Percentiles rank a stretch among this genome's conserved stretches.
These are phyloP conservation scores for Aspergillus hiratsukae DNA, from an alignment of 2,329 filamentous ascomycete species.

Conservation along the genomic window DNA sequence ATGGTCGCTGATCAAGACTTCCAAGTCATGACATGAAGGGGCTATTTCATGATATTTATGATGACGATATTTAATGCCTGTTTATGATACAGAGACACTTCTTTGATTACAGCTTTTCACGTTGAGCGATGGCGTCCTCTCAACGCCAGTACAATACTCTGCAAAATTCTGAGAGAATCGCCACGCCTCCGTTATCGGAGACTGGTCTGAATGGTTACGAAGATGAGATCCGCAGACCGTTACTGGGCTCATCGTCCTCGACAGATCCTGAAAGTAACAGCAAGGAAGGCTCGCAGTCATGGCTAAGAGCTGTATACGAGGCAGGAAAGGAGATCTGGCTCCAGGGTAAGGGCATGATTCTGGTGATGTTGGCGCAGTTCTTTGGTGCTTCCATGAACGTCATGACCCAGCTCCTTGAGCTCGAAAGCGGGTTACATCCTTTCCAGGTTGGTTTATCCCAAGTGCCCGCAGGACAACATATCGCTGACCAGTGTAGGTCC, in stretches of 20 bases:
- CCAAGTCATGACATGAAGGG: neutral
- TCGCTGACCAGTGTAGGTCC: conserved; percentile 46
- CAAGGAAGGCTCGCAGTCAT: neutral
- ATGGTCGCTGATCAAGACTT: neutral
- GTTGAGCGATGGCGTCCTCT: neutral
- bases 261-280: neutral
- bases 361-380: conserved; percentile 71
- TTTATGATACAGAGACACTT: neutral
- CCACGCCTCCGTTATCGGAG: neutral
- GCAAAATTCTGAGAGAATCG: neutral
- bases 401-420: conserved; percentile 69
- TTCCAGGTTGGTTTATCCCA: conserved; percentile 53
- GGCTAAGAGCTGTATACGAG: neutral
- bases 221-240: neutral
- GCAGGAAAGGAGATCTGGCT: conserved; percentile 43
- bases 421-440: conserved; percentile 68
- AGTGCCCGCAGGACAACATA: neutral
- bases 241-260: neutral
- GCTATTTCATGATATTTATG: neutral
- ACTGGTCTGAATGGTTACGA: neutral
- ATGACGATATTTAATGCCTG: neutral
- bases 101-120: neutral
- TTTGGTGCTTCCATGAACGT: conserved; percentile 87
- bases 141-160: neutral
- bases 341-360: conserved; percentile 65